A percentile compares a stretch with the other conserved stretches of the same genome.
phyloP scores from a whole-genome alignment of 2,329 filamentous ascomycete species.

The Plenodomus biglobosus region DNA sequence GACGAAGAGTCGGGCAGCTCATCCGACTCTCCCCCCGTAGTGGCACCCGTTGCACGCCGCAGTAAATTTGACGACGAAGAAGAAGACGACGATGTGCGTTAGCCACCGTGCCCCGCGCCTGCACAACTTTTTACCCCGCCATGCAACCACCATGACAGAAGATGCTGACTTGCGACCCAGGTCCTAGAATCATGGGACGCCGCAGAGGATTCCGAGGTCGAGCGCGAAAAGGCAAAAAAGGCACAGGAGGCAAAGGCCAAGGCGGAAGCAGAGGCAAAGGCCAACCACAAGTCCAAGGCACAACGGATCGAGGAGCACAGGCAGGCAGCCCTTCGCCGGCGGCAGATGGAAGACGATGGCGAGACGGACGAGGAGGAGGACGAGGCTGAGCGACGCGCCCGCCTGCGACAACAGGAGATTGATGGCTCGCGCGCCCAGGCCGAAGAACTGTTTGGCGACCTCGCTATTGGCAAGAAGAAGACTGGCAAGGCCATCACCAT shows the following conservation, averaged over 20 bases:
- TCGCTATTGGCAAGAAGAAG: constrained; percentile 71
- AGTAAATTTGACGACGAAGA: constrained; percentile 93
- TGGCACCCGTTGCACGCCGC: constrained; percentile 52
- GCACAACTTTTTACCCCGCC: constrained; percentile 20
- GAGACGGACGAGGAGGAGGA: constrained; percentile 70
- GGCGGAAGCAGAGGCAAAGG: constrained; percentile 82
- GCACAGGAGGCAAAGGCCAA: constrained; percentile 84
- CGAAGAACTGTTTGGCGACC: constrained; percentile 82
- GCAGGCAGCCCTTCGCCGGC: constrained; percentile 58
- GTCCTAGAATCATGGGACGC: constrained; percentile 97
- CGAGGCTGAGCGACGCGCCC: constrained; percentile 70
- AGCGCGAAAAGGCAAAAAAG: constrained; percentile 92
- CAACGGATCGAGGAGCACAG: constrained; percentile 82
- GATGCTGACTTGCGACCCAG: constrained; percentile 50
- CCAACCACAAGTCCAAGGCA: constrained; percentile 85
- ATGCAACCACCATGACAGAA: constrained; percentile 8
- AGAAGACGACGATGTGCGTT: constrained; percentile 74
- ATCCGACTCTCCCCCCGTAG: constrained; percentile 52
- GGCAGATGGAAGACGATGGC: constrained; percentile 59
- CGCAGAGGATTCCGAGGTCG: constrained; percentile 92
- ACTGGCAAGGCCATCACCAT: constrained; percentile 67
- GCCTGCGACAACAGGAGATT: constrained; percentile 77
- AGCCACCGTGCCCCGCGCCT: constrained; percentile 17
- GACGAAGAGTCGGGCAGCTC: constrained; percentile 61
- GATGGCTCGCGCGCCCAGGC: constrained; percentile 88